phyloP scores from a whole-genome alignment of 2,329 filamentous ascomycete species.

The Fusarium hainanense region DNA sequence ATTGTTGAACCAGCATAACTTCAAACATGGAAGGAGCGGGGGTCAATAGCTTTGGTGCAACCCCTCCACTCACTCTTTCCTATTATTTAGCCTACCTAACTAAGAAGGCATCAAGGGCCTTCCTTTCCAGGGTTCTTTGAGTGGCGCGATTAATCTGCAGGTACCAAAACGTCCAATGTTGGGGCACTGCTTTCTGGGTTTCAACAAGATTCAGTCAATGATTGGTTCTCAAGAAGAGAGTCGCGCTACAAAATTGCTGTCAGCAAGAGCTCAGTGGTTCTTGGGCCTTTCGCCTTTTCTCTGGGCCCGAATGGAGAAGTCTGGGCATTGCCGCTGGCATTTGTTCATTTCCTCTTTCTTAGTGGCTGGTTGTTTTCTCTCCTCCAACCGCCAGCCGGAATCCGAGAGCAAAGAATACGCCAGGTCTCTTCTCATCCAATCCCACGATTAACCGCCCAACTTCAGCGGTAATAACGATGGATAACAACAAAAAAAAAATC shows the following conservation, averaged over 20 bases:
- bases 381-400: constrained; percentile 43
- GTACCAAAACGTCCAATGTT: constrained; percentile 38
- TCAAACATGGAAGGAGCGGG: constrained; percentile 34
- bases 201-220: constrained; percentile 8
- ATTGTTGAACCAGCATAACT: constrained; percentile 19
- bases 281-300: constrained; percentile 7
- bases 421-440: constrained; percentile 33
- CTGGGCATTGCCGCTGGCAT: constrained; percentile 23
- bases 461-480: constrained; percentile 24
- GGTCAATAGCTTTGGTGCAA: constrained; percentile 33
- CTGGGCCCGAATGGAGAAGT: neutral
- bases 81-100: neutral
- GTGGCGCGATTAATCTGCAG: constrained; percentile 40
- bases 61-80: constrained; percentile 5
- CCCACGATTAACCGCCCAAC: constrained; percentile 36
- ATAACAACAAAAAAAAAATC: constrained; percentile 12
- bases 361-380: constrained; percentile 31
- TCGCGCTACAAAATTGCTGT: neutral
- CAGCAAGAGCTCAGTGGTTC: constrained; percentile 15
- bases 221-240: constrained; percentile 18
- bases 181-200: constrained; percentile 11
- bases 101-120: neutral
- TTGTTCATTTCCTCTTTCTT: constrained; percentile 11
- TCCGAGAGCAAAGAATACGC: constrained; percentile 13
- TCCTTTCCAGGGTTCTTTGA: neutral